A percentile compares a stretch with the other conserved stretches of the same genome.
Conservation (phyloP, 2,329 filamentous ascomycete species). For the Pyrenophora tritici-repentis region DNA sequence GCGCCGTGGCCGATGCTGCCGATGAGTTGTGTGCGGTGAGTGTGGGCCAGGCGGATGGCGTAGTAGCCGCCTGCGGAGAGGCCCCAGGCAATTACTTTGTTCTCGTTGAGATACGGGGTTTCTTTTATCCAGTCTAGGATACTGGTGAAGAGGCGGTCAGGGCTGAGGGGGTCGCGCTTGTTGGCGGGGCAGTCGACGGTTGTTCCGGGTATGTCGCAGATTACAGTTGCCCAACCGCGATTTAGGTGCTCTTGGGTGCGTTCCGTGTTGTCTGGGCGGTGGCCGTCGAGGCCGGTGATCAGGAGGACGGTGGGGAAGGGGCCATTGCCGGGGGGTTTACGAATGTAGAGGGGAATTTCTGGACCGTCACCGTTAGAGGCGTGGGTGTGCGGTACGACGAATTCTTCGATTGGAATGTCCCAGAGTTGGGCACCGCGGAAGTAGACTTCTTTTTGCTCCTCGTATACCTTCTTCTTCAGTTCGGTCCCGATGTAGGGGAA, state of each 20-base stretch:
- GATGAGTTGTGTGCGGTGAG: slow-evolving; percentile 54
- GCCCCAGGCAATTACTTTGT: slow-evolving; percentile 58
- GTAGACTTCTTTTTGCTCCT: slow-evolving; percentile 68
- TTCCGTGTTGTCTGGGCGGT: slow-evolving; percentile 56
- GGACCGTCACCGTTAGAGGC: slow-evolving; percentile 57
- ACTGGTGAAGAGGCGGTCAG: slow-evolving; percentile 59
- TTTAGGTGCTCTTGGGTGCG: slow-evolving; percentile 54
- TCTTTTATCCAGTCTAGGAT: slow-evolving; percentile 58
- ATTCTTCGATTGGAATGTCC: slow-evolving; percentile 63
- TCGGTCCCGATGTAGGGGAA: slow-evolving; percentile 63
- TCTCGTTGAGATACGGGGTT: slow-evolving; percentile 53
- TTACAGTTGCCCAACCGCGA: slow-evolving; percentile 55
- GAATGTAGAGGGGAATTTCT: slow-evolving; percentile 67
- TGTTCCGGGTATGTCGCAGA: slow-evolving; percentile 62
- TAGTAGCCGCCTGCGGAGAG: slow-evolving; percentile 65
- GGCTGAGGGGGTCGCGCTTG: slow-evolving; percentile 53
- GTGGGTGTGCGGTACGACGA: slow-evolving; percentile 62
- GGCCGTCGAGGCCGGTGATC: slow-evolving; percentile 63
- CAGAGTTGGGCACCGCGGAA: slow-evolving; percentile 55
- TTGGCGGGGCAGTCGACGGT: slow-evolving; percentile 58
- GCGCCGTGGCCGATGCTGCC: slow-evolving; percentile 60
- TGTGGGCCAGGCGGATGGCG: slow-evolving; percentile 61
- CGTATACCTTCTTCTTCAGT: slow-evolving; percentile 65
- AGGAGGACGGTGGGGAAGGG: slow-evolving; percentile 59
- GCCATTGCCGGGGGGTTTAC: slow-evolving; percentile 54